Conservation (phyloP, 805 yeast genomes). For the Metschnikowia anglica region DNA sequence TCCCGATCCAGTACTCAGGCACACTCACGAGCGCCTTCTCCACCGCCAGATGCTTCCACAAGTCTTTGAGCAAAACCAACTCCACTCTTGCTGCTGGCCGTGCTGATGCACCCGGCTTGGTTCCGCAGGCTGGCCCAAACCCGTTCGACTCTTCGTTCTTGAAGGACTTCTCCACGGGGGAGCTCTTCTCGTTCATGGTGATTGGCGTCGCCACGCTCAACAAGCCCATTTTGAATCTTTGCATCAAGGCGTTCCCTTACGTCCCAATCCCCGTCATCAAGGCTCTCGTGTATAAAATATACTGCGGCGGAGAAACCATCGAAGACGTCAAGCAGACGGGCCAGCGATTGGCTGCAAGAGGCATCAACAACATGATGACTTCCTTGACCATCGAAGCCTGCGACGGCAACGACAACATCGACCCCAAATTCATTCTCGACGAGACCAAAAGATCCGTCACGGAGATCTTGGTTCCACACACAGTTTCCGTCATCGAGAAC, state of each 20-base stretch:
- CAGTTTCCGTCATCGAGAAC: conserved; percentile 54
- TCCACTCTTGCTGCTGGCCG: conserved; percentile 13
- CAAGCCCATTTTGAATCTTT: conserved; percentile 58
- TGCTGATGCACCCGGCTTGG: conserved; percentile 13
- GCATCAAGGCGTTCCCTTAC: conserved; percentile 67
- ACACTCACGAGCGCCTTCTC: conserved; percentile 1
- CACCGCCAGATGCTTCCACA: conserved; percentile 14
- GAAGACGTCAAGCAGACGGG: conserved; percentile 73
- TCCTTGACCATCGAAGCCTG: conserved; percentile 92
- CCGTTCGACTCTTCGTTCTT: conserved; percentile 18
- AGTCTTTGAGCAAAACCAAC: conserved; percentile 13
- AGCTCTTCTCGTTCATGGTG: conserved; percentile 61
- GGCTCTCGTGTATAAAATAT: conserved; percentile 72
- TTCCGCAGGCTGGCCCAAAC: conserved; percentile 11
- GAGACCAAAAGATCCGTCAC: conserved; percentile 68
- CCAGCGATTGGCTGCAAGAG: conserved; percentile 60
- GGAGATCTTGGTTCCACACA: conserved; percentile 68
- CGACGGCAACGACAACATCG: conserved; percentile 66
- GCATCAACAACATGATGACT: conserved; percentile 93
- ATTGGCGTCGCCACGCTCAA: conserved; percentile 71
- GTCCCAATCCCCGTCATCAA: conserved; percentile 72
- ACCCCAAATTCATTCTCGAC: conserved; percentile 55
- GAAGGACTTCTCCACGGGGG: conserved; percentile 51
- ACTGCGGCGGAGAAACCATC: conserved; percentile 87
- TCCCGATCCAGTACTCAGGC: conserved; percentile 2